phyloP scores from a whole-genome alignment of 148 eudicot species.

The Vaccinium myrtillus region DNA sequence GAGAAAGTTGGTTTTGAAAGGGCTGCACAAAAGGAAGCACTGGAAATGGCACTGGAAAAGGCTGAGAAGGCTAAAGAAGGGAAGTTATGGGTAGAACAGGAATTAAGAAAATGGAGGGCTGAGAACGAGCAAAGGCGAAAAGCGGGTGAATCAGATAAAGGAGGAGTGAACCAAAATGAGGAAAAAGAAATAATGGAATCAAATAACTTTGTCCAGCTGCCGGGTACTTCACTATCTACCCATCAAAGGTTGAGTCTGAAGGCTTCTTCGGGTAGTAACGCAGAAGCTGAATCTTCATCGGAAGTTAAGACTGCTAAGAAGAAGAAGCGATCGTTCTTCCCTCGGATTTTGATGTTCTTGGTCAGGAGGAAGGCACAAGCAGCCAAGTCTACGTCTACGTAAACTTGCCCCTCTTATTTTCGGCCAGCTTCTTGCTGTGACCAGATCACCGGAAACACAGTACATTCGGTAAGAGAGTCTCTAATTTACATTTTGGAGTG shows the following conservation, averaged over 20 bases:
- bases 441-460: neutral
- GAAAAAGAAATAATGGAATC: slow-evolving; percentile 27
- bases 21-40: slow-evolving; percentile 52
- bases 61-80: slow-evolving; percentile 85
- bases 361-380: slow-evolving; percentile 35
- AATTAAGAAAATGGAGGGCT: slow-evolving; percentile 83
- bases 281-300: slow-evolving; percentile 28
- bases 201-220: slow-evolving; percentile 8
- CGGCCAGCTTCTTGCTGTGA: neutral
- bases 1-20: slow-evolving; percentile 56
- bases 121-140: slow-evolving; percentile 74
- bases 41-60: slow-evolving; percentile 55
- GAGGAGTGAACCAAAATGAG: slow-evolving; percentile 25
- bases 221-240: slow-evolving; percentile 15
- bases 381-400: slow-evolving; percentile 21
- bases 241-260: slow-evolving; percentile 25
- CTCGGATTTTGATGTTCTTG: slow-evolving; percentile 48
- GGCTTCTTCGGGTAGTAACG: slow-evolving; percentile 15
- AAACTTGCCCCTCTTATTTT: neutral
- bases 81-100: slow-evolving; percentile 76
- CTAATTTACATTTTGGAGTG: slow-evolving; percentile 14
- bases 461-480: neutral
- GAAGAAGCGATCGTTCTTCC: slow-evolving; percentile 52
- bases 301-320: slow-evolving; percentile 34
- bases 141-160: slow-evolving; percentile 42